Evolutionary conservation across 2,329 filamentous ascomycete species (phyloP), one percentile per base, ranked within the genome.

Genomic region (Xylariales sp.): DNA sequence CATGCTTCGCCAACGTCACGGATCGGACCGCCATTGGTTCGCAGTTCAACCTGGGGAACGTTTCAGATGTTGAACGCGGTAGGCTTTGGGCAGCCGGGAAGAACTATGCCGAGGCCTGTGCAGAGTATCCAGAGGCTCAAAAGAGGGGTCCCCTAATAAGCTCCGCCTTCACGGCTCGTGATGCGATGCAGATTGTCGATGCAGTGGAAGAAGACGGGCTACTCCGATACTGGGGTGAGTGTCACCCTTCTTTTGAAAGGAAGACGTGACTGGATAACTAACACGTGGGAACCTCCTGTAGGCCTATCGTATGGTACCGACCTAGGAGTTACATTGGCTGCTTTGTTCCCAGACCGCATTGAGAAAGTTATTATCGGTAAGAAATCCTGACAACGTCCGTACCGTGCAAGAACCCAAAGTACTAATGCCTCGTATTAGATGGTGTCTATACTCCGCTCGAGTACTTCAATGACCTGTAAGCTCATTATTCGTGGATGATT

Each of bases 311-410:
- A 83, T 61, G 81, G 82, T 14, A 80, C 79, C 1, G 71, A 78
- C 5, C 69, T 84, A 1, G 82, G 82, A 6, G 73, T 75, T 3
- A 81, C 78, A 0, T 71, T 79, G 12, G 80, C 80, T 6, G 78
- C 80, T 23, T 80, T 84, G 78, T 82, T 82, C 64, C 82, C 81
- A 0, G 79, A 82, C 28, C 74, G 78, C 46, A 75, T 83, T 28
- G 80, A 80, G 28, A 75, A 74, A 41, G 62, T 83, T 9, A 67
- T 83, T 14, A 67, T 83, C 1, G 82, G 83, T 68, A 79, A 79
- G 55, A 75, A 78, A 23, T 23, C 23, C 23, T 5, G 62, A 75
- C 8, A 14, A 18, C 3, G 10, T 1, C 41, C 28, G 2, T 16
- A 6, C 54, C 41, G n/a, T 6, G 12, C 6, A 45, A 34, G 23